Evolutionary conservation across 1,284 basidiomycete species (phyloP).

Genomic region (Rhodotorula sp.): DNA sequence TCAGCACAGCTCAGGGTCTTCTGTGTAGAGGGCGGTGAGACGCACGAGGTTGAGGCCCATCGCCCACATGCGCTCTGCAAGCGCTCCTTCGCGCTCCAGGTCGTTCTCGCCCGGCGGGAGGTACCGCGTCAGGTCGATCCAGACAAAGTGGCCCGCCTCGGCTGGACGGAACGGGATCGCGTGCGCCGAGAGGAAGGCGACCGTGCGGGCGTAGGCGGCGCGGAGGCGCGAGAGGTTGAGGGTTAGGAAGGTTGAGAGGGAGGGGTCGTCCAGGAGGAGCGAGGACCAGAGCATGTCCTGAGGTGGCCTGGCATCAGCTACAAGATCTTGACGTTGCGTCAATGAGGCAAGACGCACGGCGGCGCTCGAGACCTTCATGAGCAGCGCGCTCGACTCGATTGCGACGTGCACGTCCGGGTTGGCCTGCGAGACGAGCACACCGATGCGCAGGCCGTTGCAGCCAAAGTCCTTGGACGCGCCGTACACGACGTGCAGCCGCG

Average conservation of each 20-base stretch:
- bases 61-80: constrained; percentile 14
- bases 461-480: constrained; percentile 54
- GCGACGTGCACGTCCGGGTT: constrained; percentile 50
- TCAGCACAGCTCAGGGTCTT: too few species aligned
- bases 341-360: constrained; percentile 14
- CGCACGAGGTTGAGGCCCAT: constrained; percentile 39
- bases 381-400: constrained; percentile 25
- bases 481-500: constrained; percentile 50
- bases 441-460: constrained; percentile 53
- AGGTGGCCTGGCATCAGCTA: not conserved
- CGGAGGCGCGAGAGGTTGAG: constrained; percentile 30
- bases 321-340: not conserved
- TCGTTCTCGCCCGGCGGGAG: constrained; percentile 5
- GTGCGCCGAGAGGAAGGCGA: constrained; percentile 31
- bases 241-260: constrained; percentile 21
- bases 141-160: constrained; percentile 40
- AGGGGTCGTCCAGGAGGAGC: constrained; percentile 28
- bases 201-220: constrained; percentile 30
- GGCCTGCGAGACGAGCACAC: constrained; percentile 52
- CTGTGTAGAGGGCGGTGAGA: not conserved
- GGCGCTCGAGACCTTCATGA: constrained; percentile 41
- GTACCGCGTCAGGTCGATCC: constrained; percentile 29
- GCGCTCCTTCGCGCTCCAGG: constrained; percentile 24
- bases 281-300: constrained; percentile 39
- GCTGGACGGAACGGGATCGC: constrained; percentile 31